Conservation (phyloP, 306 rosid genomes). For the Cicer yamashitae region DNA sequence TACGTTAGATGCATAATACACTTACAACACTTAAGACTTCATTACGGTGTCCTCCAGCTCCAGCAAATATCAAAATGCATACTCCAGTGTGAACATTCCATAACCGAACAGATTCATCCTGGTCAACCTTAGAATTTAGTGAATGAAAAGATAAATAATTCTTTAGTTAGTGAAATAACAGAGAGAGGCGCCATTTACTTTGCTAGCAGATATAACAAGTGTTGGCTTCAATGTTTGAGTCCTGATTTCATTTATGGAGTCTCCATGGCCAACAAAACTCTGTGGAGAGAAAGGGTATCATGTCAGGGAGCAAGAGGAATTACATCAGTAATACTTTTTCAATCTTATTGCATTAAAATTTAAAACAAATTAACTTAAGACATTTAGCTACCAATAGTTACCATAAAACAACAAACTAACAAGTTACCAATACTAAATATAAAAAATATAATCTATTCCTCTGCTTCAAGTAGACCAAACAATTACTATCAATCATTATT, state of each 20-base stretch:
- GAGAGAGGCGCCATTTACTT: constrained; percentile 55
- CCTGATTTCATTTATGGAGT: constrained; percentile 90
- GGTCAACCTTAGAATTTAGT: constrained; percentile 50
- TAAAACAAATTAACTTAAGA: constrained; percentile 17
- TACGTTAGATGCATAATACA: constrained; percentile 32
- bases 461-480: constrained; percentile 32
- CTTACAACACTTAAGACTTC: constrained; percentile 97
- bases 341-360: constrained; percentile 4
- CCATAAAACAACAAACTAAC: constrained; percentile 24
- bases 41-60: constrained; percentile 98
- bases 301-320: constrained; percentile 26
- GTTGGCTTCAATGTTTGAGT: constrained; percentile 84
- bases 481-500: constrained; percentile 23
- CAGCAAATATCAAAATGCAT: constrained; percentile 89
- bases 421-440: constrained; percentile 20
- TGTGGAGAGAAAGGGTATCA: constrained; percentile 43
- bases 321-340: constrained; percentile 26
- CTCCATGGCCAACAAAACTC: constrained; percentile 98
- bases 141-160: constrained; percentile 33
- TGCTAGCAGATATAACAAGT: constrained; percentile 92
- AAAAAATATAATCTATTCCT: constrained; percentile 16
- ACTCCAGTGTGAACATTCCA: constrained; percentile 95
- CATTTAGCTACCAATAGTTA: constrained; percentile 6
- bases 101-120: constrained; percentile 97
- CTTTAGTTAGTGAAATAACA: constrained; percentile 31